Conservation (phyloP, 345 rosid genomes). For the Alliaria petiolata region DNA sequence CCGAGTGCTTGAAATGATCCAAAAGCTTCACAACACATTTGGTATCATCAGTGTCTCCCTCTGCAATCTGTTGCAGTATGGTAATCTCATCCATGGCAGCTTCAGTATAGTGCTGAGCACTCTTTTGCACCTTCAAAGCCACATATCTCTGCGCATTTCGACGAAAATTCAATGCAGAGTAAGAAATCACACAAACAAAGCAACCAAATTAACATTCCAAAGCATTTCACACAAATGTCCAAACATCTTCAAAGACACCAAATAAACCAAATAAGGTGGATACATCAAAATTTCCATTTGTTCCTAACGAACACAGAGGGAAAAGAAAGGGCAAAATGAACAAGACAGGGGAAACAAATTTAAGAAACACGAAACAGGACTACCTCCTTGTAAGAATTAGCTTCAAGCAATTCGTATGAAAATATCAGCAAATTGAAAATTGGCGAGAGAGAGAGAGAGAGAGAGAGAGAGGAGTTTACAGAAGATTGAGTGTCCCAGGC, state of each 20-base stretch:
- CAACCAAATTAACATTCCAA: neutral
- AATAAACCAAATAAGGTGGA: neutral
- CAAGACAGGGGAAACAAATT: no score
- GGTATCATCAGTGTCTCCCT: constrained; percentile 67
- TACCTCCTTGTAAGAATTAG: neutral
- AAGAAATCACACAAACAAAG: neutral
- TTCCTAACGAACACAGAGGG: no score
- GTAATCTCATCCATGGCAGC: constrained; percentile 98
- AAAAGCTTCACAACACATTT: constrained; percentile 85
- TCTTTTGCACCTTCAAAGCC: constrained; percentile 94
- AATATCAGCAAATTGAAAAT: neutral
- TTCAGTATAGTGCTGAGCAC: constrained; percentile 90
- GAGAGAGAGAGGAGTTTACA: constrained; percentile 38
- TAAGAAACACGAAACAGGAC: neutral
- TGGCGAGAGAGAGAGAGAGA: neutral
- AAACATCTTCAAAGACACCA: neutral
- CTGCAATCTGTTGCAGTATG: constrained; percentile 77
- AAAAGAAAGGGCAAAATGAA: neutral
- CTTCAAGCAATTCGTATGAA: neutral
- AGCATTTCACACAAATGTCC: neutral
- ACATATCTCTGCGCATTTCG: constrained; percentile 52
- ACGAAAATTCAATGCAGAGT: constrained; percentile 42
- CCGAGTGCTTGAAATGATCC: constrained; percentile 87
- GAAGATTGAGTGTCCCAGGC: constrained; percentile 77
- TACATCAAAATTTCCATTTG: neutral